Conservation (phyloP, 768 basidiomycete species). For the Multifurca ochricompacta region DNA sequence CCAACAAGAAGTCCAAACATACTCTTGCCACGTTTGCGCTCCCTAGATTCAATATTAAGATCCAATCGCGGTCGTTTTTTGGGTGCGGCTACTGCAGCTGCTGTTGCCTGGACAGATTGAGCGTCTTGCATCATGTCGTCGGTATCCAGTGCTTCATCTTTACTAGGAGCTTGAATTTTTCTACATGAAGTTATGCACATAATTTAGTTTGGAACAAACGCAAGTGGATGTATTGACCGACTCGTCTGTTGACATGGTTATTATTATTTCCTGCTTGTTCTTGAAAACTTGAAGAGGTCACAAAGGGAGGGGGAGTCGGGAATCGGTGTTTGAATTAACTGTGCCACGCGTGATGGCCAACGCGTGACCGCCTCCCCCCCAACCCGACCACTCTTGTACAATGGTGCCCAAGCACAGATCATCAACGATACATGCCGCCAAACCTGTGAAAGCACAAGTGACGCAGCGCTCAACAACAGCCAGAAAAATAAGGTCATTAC, state of each 20-base stretch:
- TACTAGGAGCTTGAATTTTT: background rate
- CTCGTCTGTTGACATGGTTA: slow-evolving; percentile 21
- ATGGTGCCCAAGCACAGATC: slow-evolving; percentile 18
- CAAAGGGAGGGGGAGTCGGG: background rate
- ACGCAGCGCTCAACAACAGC: background rate
- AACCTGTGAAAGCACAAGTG: background rate
- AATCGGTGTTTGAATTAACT: slow-evolving; percentile 13
- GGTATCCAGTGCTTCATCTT: slow-evolving; percentile 11
- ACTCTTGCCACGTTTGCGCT: slow-evolving; percentile 78
- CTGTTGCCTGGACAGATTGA: slow-evolving; percentile 21
- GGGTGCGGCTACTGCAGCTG: slow-evolving; percentile 25
- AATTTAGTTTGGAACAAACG: background rate
- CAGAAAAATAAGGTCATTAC: slow-evolving; percentile 23
- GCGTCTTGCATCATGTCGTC: slow-evolving; percentile 22
- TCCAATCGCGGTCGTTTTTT: slow-evolving; percentile 73
- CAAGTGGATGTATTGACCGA: slow-evolving; percentile 11
- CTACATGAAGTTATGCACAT: background rate
- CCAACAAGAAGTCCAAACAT: slow-evolving; percentile 82
- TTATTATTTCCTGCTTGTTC: background rate
- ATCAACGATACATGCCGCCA: slow-evolving; percentile 5
- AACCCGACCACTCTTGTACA: no score
- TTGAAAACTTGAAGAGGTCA: slow-evolving; percentile 8
- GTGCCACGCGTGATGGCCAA: slow-evolving; percentile 6
- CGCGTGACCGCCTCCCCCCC: no score
- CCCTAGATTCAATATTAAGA: slow-evolving; percentile 46